Evolutionary conservation across 495 filamentous ascomycete species (phyloP), one percentile per base, ranked within the genome.

Genomic region (Penicillium egyptiacum): DNA sequence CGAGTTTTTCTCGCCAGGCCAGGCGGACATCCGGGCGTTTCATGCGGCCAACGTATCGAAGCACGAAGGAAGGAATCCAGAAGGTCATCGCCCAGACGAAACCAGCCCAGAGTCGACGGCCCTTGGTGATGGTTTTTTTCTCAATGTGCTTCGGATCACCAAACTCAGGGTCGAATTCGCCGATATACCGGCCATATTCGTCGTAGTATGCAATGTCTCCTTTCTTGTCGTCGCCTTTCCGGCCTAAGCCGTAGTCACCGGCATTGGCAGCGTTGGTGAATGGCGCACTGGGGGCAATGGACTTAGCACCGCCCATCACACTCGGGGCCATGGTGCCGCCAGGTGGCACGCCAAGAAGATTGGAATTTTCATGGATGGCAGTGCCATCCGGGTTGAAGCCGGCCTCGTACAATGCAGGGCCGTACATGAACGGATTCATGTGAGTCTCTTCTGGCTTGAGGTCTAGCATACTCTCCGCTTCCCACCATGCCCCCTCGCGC

Each of bases 401-500:
- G 14, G 63, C 37, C 33, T 77, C 75, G 20, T 75, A 67, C 61
- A 72, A 64, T 23, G 55, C 57, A 40, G 62, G 68, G 4, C 69
- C 68, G 52, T 70, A 73, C 57, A 68, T 65, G 56, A 74, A 68
- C 43, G 72, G 60, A 52, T 72, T 64, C 33, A 60, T n/a, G 14
- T 69, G 61, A 16, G 52, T 57, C 11, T 75, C 74, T n/a, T 75
- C 74, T 1, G 89, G 86, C 70, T 95, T 96, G 55, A 97, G 72
- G 67, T 98, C 94, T 26, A 98, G 85, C 89, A 96, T 96, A 56
- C 84, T 89, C 72, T 98, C 94, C 11, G 92, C 92, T 71, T 98
- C 95, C 92, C 94, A 96, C 94, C 94, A 98, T 10, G 91, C 86
- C 47, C 77, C 83, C 68, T 98, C 94, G 41, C 94, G 81, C 79